Evolutionary conservation across 1,284 basidiomycete genomes (phyloP), one percentile per base, ranked within the genome.

Genomic region (Mrakiaceae sp.): DNA sequence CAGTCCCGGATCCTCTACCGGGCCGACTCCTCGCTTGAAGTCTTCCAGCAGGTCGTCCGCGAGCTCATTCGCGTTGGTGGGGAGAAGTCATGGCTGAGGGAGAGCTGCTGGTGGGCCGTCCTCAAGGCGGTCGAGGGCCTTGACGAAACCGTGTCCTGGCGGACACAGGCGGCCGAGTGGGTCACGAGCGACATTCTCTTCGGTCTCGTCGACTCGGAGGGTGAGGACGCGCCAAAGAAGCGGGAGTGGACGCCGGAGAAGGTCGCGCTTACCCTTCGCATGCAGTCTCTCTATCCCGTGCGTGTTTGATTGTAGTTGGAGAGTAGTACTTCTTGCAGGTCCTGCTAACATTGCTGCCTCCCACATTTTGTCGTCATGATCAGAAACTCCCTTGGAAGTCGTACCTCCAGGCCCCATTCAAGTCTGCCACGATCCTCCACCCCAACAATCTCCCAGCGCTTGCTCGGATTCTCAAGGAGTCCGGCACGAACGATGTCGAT

Each of bases 81-180:
- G 70, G 84, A 85, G 73, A 97, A 95, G 75, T 85, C 86, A 0
- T 98, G 94, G 93, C 77, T 98, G 65, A 81, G 87, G 52, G 95
- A 98, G 77, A 89, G 89, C 72, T 87, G 86, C 14, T 95, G 89
- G 84, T 97, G 91, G 86, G 82, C 86, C 39, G 78, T 95, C 48
- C 76, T 81, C 56, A 78, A 87, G 57, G 86, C 84, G 0, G 71
- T 87, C 43, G 82, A 87, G 66, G 79, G 79, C 3, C 75, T 94
- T 51, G 72, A 81, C 46, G 55, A 57, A 5, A 43, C 4, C 55
- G 43, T 57, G 5, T 5, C 9, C 4, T 57, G 55, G 55, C 27
- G 27, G 27, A 27, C 27, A 27, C 27, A 27, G 27, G 88, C 85
- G 3, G 70, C 87, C 16, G 76, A 81, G 6, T 73, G 75, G 56